These are phyloP conservation scores for Helicostylum pulchrum DNA, from an alignment of 192 early-diverging fungal genomes.

Conservation along the genomic window DNA sequence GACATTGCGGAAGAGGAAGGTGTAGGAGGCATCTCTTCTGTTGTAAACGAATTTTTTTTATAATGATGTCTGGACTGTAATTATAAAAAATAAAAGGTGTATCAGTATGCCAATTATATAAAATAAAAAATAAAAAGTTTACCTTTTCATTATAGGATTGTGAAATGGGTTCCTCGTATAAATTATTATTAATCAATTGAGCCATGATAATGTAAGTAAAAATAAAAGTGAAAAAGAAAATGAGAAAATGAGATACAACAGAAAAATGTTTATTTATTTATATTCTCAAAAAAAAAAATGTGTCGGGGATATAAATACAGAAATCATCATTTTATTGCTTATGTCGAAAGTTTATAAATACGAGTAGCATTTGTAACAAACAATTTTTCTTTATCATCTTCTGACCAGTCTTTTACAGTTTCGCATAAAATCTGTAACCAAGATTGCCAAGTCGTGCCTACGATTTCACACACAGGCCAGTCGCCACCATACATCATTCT, in stretches of 20 bases:
- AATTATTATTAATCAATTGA: too few species aligned
- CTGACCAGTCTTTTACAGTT: constrained; percentile 18
- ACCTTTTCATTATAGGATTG: too few species aligned
- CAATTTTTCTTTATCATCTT: constrained; percentile 27
- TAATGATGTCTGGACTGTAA: too few species aligned
- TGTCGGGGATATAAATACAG: constrained; percentile 8
- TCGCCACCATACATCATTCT: constrained; percentile 35
- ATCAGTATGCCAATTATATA: too few species aligned
- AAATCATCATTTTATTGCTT: too few species aligned
- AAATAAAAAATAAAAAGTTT: too few species aligned
- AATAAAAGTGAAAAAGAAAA: neutral
- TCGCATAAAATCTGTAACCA: constrained; percentile 27
- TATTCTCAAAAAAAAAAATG: neutral
- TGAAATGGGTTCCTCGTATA: too few species aligned
- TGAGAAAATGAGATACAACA: neutral
- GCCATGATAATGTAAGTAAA: neutral
- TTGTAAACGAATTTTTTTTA: too few species aligned
- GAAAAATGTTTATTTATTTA: neutral
- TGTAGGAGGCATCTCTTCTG: too few species aligned
- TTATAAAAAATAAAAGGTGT: too few species aligned
- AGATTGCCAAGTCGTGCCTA: constrained; percentile 6
- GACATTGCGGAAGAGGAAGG: too few species aligned
- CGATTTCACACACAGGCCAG: constrained; percentile 29
- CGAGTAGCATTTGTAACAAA: constrained; percentile 26
- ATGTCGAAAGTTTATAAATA: constrained; percentile 16